Evolutionary conservation across 1,284 basidiomycete genomes (phyloP), one percentile per base, ranked within the genome.

Genomic region (Moesziomyces sp.): DNA sequence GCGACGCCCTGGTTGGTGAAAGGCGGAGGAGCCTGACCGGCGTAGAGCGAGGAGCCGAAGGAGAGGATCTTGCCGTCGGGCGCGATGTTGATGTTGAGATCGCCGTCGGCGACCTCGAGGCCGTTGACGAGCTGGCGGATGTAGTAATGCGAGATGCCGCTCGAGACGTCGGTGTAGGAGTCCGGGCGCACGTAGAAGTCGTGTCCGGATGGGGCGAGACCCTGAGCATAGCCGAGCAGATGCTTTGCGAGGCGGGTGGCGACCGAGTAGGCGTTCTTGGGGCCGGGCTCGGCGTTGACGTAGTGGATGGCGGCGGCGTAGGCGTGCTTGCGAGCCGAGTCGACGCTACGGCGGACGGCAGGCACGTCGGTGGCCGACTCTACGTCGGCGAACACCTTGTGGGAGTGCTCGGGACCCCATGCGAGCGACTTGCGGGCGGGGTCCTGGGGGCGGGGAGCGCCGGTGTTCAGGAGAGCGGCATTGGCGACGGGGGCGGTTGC

Each of bases 101-200:
- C 76, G 50, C 63, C 76, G 42, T 79, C 77, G 26, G 67, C 70
- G 1, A 79, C 75, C 42, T 74, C 63, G 45, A 79, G 58, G 8
- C 78, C 78, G 46, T 79, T 75, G 58, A 79, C 59, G 42, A 65
- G 59, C 58, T 79, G 78, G 35, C 74, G 74, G 28, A 79, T 46
- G 48, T 66, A 79, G 66, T 73, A 72, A 63, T 76, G 67, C 46
- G 62, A 72, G 46, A 79, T 66, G 21, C 76, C 78, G 43, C 73
- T 73, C 23, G 56, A 58, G 7, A 61, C 57, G 24, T 79, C 78
- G 24, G 71, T 70, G 71, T 79, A 79, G n/a, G 74, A 76, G 52
- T 79, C 78, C 38, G 66, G 65, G 19, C 76, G 60, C 21, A 79
- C 61, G 67, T 67, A 72, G n/a, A 79, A 74, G 43, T 73, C 74